Evolutionary conservation across 139 green algal genomes (phyloP).

Genomic region (Coelastrella sp.): DNA sequence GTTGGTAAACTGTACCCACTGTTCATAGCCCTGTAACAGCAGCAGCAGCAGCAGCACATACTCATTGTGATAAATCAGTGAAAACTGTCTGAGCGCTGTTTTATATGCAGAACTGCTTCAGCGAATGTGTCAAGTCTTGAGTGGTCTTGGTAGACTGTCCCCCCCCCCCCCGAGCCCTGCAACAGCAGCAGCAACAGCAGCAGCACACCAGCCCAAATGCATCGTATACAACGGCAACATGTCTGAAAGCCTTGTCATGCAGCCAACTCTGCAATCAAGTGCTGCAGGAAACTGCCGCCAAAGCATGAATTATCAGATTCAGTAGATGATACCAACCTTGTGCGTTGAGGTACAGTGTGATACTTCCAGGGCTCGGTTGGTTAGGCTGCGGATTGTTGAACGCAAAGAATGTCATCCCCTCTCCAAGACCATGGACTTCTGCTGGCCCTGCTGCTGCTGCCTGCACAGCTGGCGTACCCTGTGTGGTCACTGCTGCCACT

Average conservation of each 20-base stretch:
- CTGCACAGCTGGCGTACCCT: not conserved
- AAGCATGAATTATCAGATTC: not conserved
- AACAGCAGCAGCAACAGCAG: not conserved
- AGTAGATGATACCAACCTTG: not conserved
- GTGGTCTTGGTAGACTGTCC: not conserved
- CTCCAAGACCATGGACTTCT: not conserved
- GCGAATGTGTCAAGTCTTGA: too few species aligned
- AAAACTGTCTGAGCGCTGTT: too few species aligned
- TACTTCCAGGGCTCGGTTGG: conserved; percentile 39
- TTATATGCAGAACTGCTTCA: too few species aligned
- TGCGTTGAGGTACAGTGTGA: conserved; percentile 46
- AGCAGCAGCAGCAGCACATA: not conserved
- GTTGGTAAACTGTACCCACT: too few species aligned
- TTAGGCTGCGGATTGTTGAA: conserved; percentile 45
- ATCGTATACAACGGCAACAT: too few species aligned
- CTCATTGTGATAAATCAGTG: not conserved
- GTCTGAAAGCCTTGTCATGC: too few species aligned
- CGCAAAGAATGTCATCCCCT: conserved; percentile 39
- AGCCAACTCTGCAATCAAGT: not conserved
- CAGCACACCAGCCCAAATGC: too few species aligned
- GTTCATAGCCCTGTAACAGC: not conserved
- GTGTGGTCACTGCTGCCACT: not conserved
- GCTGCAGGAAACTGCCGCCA: not conserved
- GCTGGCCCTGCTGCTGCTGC: not conserved
- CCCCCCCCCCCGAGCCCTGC: too few species aligned